Conservation (phyloP, 225 moss, liverwort and hornwort genomes). For the Pleurozium schreberi region DNA sequence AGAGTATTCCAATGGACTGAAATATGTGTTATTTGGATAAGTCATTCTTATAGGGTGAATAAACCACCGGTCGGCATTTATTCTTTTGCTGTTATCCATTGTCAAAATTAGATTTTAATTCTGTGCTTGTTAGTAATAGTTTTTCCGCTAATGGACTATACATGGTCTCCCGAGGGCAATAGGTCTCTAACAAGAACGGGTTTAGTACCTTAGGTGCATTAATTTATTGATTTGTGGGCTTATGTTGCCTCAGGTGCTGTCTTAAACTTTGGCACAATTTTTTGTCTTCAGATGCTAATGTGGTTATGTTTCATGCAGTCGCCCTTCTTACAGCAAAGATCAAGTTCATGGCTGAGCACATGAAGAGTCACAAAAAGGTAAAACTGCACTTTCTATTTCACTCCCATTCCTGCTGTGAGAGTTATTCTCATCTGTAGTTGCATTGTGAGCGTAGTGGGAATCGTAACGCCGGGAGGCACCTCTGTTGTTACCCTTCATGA, state of each 20-base stretch:
- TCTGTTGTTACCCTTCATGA: not conserved
- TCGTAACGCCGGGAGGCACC: not conserved
- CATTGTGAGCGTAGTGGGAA: not conserved
- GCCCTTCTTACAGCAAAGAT: conserved; percentile 85
- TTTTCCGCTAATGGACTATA: not conserved
- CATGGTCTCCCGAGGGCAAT: not conserved
- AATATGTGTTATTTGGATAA: not conserved
- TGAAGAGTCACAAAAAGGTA: conserved; percentile 89
- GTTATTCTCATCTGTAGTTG: not conserved
- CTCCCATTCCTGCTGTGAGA: not conserved
- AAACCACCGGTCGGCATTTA: not conserved
- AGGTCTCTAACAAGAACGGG: not conserved
- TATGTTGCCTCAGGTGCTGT: not conserved
- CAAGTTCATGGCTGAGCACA: conserved; percentile 88
- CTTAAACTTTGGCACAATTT: not conserved
- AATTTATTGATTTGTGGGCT: not conserved
- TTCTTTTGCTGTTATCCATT: not conserved
- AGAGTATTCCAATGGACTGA: not conserved
- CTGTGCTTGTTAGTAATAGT: not conserved
- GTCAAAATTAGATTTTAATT: not conserved
- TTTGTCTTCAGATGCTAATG: not conserved
- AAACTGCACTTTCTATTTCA: not conserved
- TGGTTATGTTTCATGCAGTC: conserved; percentile 43
- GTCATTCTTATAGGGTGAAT: not conserved
- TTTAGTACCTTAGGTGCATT: not conserved